Conservation (phyloP, 208 protist species). For the Leishmania braziliensis region DNA sequence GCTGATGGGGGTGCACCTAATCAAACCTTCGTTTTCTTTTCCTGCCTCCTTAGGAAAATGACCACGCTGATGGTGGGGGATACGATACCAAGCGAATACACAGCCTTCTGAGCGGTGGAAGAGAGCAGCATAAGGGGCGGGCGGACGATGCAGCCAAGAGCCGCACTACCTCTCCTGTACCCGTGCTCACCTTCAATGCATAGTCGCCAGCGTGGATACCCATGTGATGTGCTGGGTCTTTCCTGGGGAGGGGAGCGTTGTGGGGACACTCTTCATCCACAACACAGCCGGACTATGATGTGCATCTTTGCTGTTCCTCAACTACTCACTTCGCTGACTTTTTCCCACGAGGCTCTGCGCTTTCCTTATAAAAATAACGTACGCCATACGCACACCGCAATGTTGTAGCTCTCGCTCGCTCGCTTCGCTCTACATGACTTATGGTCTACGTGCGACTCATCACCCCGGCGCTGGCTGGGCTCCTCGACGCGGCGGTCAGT, state of each 20-base stretch:
- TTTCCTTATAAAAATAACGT: neutral
- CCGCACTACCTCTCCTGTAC: neutral
- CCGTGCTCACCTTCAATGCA: neutral
- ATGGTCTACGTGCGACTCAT: conserved; percentile 33
- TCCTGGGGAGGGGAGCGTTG: neutral
- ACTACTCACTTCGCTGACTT: too few relatives aligned
- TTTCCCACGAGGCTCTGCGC: neutral
- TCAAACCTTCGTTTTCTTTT: neutral
- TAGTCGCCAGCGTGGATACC: neutral
- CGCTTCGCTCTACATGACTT: neutral
- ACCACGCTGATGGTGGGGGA: neutral
- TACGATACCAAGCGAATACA: neutral
- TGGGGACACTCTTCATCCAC: neutral
- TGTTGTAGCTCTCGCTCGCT: neutral
- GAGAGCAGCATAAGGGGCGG: neutral
- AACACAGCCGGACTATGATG: neutral
- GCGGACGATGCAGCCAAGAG: too few relatives aligned
- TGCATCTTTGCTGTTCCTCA: neutral
- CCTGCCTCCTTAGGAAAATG: neutral
- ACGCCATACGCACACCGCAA: neutral
- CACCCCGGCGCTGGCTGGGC: conserved; percentile 21
- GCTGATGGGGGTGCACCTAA: neutral
- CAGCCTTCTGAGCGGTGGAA: neutral
- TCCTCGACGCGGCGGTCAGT: conserved; percentile 20
- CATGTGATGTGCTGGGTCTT: neutral